A percentile compares a stretch with the other conserved stretches of the same genome.
phyloP scores from a whole-genome alignment of 257 asterid species.

The Thymus mandschuricus region DNA sequence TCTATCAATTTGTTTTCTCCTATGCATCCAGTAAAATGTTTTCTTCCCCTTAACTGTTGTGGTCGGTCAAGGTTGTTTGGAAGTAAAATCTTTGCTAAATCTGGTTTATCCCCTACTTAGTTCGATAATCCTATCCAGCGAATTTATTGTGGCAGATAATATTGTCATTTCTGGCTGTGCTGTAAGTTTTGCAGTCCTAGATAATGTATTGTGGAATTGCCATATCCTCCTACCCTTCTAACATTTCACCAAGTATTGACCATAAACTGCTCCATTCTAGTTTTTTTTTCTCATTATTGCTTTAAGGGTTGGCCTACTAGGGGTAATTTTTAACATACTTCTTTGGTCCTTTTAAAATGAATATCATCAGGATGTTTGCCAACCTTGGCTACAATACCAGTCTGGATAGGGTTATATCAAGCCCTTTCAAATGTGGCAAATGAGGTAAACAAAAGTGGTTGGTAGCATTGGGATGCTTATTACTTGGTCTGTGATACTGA shows the following conservation, averaged over 20 bases:
- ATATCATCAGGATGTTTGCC: constrained; percentile 87
- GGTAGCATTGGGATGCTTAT: constrained; percentile 18
- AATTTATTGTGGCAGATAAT: not conserved
- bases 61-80: constrained; percentile 10
- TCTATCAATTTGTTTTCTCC: not conserved
- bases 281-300: constrained; percentile 18
- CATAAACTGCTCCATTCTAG: constrained; percentile 16
- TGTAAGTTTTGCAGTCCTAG: constrained; percentile 1
- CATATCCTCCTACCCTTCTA: not conserved
- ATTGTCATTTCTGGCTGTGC: constrained; percentile 8
- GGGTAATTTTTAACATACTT: constrained; percentile 20
- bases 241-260: constrained; percentile 12
- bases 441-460: constrained; percentile 62
- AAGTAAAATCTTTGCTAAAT: not conserved
- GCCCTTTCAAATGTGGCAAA: constrained; percentile 99
- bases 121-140: not conserved
- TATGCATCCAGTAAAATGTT: constrained; percentile 5
- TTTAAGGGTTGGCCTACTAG: constrained; percentile 11
- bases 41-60: not conserved
- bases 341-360: not conserved
- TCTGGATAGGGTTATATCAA: constrained; percentile 96
- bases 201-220: not conserved
- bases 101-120: not conserved
- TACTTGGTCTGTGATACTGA: constrained; percentile 20
- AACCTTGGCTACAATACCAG: constrained; percentile 98